Conservation (phyloP, 129 eudicot species). For the Dittrichia graveolens region DNA sequence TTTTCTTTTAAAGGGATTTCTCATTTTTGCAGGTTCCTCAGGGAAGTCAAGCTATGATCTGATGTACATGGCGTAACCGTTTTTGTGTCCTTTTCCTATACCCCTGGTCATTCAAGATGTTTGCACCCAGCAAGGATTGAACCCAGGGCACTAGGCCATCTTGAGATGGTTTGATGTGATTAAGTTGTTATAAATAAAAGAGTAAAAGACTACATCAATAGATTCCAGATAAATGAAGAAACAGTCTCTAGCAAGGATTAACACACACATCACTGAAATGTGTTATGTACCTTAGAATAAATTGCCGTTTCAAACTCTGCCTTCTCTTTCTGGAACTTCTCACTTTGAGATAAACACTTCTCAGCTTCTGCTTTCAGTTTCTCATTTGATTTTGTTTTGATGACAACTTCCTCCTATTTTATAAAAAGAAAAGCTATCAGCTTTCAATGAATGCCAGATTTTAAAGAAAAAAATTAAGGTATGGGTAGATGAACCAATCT, state of each 20-base stretch:
- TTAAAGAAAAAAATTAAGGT: not conserved
- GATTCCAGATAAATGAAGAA: too few species aligned
- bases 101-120: too few species aligned
- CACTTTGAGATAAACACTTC: conserved; percentile 81
- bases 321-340: conserved; percentile 75
- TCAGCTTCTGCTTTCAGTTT: conserved; percentile 79
- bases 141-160: too few species aligned
- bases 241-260: too few species aligned
- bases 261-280: not conserved
- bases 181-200: conserved; percentile 1
- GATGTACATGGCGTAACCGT: too few species aligned
- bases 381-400: conserved; percentile 62
- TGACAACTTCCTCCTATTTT: conserved; percentile 81
- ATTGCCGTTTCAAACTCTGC: conserved; percentile 77
- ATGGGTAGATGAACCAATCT: not conserved
- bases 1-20: too few species aligned
- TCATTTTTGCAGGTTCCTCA: too few species aligned
- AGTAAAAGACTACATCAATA: too few species aligned
- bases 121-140: too few species aligned
- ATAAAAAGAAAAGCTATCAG: conserved; percentile 20
- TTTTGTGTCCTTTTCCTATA: too few species aligned
- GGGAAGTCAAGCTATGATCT: too few species aligned
- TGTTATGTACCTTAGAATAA: conserved; percentile 69
- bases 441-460: too few species aligned
- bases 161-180: not conserved